Base-by-base conservation (phyloP, 2,329 filamentous ascomycete species). In the Sporothrix pallida region DNA sequence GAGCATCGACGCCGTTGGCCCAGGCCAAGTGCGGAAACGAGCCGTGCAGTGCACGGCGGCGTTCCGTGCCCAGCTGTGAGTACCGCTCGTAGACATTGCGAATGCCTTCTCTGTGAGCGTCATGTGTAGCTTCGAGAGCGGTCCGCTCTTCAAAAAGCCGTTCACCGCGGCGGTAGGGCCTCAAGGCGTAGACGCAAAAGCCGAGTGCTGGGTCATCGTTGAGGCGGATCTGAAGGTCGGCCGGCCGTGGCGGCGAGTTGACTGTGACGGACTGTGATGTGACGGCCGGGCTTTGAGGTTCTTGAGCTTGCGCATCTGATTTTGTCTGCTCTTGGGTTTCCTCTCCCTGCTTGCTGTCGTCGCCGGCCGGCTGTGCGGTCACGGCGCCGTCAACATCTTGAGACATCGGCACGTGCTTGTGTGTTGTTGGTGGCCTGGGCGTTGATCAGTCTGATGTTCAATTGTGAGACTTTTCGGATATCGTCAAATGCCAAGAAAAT, bases 111-210 rank as follows among this genome's bases (percentile, higher is more conserved):
- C 65, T 68, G 60, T 76, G 67, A 23, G 67, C 42, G 44, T 78
- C 75, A 72, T 78, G 71, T 58, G 74, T 74, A 72, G 79, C 72
- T 44, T 76, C 73, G 76, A 78, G 65, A 75, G 69, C 65, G 71
- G 77, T 69, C 67, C 75, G 67, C 62, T 81, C 80, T 67, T 77
- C 72, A 71, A 79, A 80, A 69, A 81, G 75, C 62, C 76, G 75
- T 42, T 80, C 78, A 26, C 76, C 77, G 13, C 74, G 67, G 3
- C 42, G 42, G 44, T 79, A 76, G 71, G 76, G 67, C 20, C 77
- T 76, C n/a, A 77, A 74, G 7, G 80, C 79, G 69, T 78, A 80
- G 68, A 81, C 77, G 65, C 79, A 79, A 65, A 79, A 79, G 65
- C 80, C 80, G 6, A 81, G 70, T 17, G 68, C 48, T 0, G 75